Percentiles rank a stretch among this genome's conserved stretches.
Evolutionary conservation across 306 rosid genomes (phyloP).

Genomic region (Comarum palustre): DNA sequence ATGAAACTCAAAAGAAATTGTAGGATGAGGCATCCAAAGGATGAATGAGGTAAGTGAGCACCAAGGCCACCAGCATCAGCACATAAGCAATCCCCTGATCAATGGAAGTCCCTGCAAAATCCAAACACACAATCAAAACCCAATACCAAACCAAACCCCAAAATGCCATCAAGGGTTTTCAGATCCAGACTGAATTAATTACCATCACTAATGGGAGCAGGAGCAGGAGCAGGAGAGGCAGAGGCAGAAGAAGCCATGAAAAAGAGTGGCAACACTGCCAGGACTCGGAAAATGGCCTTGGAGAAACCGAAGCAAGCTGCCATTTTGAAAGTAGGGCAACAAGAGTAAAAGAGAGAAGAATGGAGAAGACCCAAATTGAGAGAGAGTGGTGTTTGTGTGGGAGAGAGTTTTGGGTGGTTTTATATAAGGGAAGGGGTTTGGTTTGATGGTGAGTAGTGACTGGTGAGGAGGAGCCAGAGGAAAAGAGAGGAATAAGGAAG

Average conservation of each 20-base stretch:
- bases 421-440: slow-evolving; percentile 4
- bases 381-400: neutral
- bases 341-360: neutral
- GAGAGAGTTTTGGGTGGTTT: neutral
- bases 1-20: slow-evolving; percentile 28
- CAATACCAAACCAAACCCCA: neutral
- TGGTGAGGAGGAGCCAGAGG: slow-evolving; percentile 12
- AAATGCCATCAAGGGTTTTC: neutral
- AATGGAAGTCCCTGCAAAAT: slow-evolving; percentile 53
- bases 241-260: slow-evolving; percentile 31
- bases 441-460: slow-evolving; percentile 1
- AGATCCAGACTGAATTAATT: neutral
- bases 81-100: slow-evolving; percentile 85
- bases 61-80: slow-evolving; percentile 74
- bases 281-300: slow-evolving; percentile 22
- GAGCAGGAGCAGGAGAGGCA: slow-evolving; percentile 37
- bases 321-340: slow-evolving; percentile 20
- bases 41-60: slow-evolving; percentile 77
- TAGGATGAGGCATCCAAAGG: slow-evolving; percentile 58
- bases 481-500: slow-evolving; percentile 21
- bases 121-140: neutral
- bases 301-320: slow-evolving; percentile 30
- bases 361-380: neutral
- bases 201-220: slow-evolving; percentile 77
- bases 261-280: slow-evolving; percentile 33